A percentile compares a stretch with the other conserved stretches of the same genome.
Conservation (phyloP, 1,284 basidiomycete species). For the Neonothopanus nambi region DNA sequence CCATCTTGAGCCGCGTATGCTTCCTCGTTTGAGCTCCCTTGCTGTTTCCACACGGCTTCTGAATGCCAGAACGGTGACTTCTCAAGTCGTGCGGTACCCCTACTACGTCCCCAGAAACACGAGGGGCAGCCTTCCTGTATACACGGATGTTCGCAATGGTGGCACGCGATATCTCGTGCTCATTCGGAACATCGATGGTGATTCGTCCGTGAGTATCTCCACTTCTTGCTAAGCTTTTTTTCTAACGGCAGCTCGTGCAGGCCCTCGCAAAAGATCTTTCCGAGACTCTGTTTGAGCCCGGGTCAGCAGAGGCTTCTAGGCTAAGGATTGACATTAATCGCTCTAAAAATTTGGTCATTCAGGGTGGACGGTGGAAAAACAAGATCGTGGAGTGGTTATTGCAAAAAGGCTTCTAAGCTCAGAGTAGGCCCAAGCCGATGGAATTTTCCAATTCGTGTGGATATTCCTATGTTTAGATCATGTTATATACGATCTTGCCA, state of each 20-base stretch:
- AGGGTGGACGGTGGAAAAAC: slow-evolving; percentile 60
- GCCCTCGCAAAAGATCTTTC: slow-evolving; percentile 52
- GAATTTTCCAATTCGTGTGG: not conserved
- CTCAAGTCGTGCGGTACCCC: slow-evolving; percentile 28
- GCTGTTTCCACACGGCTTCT: not conserved
- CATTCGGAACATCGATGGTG: slow-evolving; percentile 45
- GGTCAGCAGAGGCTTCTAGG: slow-evolving; percentile 45
- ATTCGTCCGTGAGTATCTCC: slow-evolving; percentile 32
- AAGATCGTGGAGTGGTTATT: slow-evolving; percentile 59
- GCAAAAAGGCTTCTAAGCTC: slow-evolving; percentile 54
- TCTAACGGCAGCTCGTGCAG: slow-evolving; percentile 32
- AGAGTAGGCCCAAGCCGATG: not conserved
- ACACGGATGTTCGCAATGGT: slow-evolving; percentile 67
- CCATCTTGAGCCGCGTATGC: too few relatives aligned
- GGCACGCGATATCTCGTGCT: slow-evolving; percentile 52
- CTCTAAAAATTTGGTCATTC: slow-evolving; percentile 53
- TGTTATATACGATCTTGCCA: not conserved
- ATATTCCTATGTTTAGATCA: slow-evolving; percentile 4
- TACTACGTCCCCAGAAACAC: slow-evolving; percentile 68
- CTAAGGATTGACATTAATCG: slow-evolving; percentile 47
- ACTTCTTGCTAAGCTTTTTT: slow-evolving; percentile 8
- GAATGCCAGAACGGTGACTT: not conserved
- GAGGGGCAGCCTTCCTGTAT: slow-evolving; percentile 67
- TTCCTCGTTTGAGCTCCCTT: slow-evolving; percentile 4
- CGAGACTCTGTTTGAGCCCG: slow-evolving; percentile 44